These are phyloP conservation scores for Leccinum uliginosum DNA, from an alignment of 768 basidiomycete species.

Conservation along the genomic window DNA sequence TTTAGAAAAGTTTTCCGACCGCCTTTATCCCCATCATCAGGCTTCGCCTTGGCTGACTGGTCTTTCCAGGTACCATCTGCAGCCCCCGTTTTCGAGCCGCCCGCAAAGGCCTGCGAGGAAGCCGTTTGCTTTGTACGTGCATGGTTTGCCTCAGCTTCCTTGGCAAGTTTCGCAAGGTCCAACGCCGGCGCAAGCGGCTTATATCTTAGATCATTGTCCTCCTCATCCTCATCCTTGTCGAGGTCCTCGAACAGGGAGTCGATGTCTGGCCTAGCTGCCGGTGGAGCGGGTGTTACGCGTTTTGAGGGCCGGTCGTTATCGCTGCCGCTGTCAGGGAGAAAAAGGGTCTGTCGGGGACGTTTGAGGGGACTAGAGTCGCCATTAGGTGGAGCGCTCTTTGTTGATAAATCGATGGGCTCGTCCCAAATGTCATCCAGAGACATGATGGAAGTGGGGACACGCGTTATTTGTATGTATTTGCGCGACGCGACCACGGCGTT, in stretches of 20 bases:
- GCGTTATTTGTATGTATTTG: slow-evolving; percentile 30
- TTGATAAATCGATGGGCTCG: slow-evolving; percentile 36
- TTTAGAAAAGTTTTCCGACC: slow-evolving; percentile 39
- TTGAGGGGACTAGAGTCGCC: slow-evolving; percentile 18
- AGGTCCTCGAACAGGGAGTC: slow-evolving; percentile 44
- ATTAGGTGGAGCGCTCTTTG: slow-evolving; percentile 17
- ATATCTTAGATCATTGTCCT: slow-evolving; percentile 39
- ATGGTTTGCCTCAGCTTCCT: slow-evolving; percentile 51
- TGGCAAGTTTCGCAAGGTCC: slow-evolving; percentile 49
- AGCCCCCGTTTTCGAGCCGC: slow-evolving; percentile 37
- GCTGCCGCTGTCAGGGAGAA: slow-evolving; percentile 46
- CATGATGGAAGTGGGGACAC: slow-evolving; percentile 18
- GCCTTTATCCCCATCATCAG: slow-evolving; percentile 25
- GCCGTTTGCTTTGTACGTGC: slow-evolving; percentile 25
- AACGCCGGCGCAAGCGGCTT: slow-evolving; percentile 47
- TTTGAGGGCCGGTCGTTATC: slow-evolving; percentile 37
- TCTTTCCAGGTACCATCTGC: slow-evolving; percentile 16
- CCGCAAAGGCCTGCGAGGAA: slow-evolving; percentile 44
- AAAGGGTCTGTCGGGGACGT: slow-evolving; percentile 43
- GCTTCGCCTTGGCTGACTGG: slow-evolving; percentile 3
- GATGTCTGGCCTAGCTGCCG: slow-evolving; percentile 27
- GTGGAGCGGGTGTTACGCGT: slow-evolving; percentile 19
- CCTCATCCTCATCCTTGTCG: slow-evolving; percentile 48
- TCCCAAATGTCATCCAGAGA: slow-evolving; percentile 61
- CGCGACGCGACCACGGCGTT: neutral